phyloP scores from a whole-genome alignment of 2,329 filamentous ascomycete genomes.

The Apiospora pterosperma region DNA sequence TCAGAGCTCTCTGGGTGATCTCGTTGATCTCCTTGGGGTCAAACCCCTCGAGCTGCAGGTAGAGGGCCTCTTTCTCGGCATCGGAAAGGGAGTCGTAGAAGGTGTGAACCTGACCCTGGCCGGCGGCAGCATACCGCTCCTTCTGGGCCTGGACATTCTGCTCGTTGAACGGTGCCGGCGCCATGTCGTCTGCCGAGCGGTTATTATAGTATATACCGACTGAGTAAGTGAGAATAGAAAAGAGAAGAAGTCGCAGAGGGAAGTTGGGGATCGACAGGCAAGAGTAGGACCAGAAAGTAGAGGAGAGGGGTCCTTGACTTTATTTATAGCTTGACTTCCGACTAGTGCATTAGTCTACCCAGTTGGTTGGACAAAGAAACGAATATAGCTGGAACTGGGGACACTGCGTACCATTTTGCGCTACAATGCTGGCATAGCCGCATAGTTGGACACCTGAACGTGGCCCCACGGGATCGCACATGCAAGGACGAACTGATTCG shows the following conservation, averaged over 20 bases:
- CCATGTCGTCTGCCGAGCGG: conserved; percentile 17
- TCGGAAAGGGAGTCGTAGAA: conserved; percentile 80
- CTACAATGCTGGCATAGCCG: background rate
- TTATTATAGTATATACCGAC: background rate
- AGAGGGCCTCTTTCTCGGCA: conserved; percentile 74
- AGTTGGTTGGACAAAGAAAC: background rate
- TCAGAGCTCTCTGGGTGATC: conserved; percentile 76
- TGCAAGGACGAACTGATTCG: background rate
- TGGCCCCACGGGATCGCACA: background rate
- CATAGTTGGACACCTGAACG: background rate
- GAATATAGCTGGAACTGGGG: conserved; percentile 1
- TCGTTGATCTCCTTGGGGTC: conserved; percentile 85
- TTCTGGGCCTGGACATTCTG: conserved; percentile 66
- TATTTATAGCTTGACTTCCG: background rate
- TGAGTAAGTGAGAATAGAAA: background rate
- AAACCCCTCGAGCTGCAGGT: conserved; percentile 76
- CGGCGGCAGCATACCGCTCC: conserved; percentile 69
- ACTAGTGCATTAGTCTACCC: background rate
- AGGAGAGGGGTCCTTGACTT: background rate
- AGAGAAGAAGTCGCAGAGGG: background rate
- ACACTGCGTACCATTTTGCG: background rate
- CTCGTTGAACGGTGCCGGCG: conserved; percentile 52
- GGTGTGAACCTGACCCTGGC: conserved; percentile 78
- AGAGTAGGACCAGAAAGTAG: background rate
- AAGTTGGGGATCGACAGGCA: background rate